A percentile compares a stretch with the other conserved stretches of the same genome.
Conservation (phyloP, 139 green algal genomes). For the Chlorokybus atmophyticus region DNA sequence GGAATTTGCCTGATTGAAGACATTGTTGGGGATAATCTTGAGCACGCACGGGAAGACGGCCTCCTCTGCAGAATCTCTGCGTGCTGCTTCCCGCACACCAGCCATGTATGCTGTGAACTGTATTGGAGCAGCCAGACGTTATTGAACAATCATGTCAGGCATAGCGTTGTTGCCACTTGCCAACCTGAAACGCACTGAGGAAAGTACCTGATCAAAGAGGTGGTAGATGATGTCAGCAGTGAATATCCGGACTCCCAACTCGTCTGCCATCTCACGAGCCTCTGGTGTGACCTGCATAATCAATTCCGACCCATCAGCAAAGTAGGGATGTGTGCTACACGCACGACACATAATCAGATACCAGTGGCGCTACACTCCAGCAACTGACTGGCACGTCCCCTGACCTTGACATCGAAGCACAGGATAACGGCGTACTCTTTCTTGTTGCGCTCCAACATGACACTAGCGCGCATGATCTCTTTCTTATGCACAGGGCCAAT, state of each 20-base stretch:
- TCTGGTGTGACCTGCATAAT: constrained; percentile 42
- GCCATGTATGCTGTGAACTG: constrained; percentile 39
- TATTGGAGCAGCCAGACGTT: too few relatives aligned
- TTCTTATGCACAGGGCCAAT: constrained; percentile 93
- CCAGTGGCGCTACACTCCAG: too few relatives aligned
- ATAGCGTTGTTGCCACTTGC: too few relatives aligned
- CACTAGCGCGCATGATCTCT: constrained; percentile 88
- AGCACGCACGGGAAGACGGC: constrained; percentile 84
- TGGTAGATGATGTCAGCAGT: constrained; percentile 99
- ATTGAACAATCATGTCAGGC: too few relatives aligned
- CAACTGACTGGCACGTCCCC: too few relatives aligned
- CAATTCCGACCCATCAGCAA: too few relatives aligned
- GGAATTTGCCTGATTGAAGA: constrained; percentile 99
- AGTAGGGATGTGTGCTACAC: too few relatives aligned
- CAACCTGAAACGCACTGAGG: too few relatives aligned
- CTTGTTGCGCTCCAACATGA: constrained; percentile 88
- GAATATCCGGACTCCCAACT: constrained; percentile 79
- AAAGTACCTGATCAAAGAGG: constrained; percentile 82
- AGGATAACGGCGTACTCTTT: constrained; percentile 87
- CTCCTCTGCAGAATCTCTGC: constrained; percentile 60
- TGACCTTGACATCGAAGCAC: constrained; percentile 85
- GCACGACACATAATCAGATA: too few relatives aligned
- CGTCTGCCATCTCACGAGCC: constrained; percentile 61
- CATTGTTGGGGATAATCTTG: constrained; percentile 78
- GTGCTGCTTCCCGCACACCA: constrained; percentile 58